phyloP scores from a whole-genome alignment of 345 rosid genomes.

The Hirschfeldia incana region DNA sequence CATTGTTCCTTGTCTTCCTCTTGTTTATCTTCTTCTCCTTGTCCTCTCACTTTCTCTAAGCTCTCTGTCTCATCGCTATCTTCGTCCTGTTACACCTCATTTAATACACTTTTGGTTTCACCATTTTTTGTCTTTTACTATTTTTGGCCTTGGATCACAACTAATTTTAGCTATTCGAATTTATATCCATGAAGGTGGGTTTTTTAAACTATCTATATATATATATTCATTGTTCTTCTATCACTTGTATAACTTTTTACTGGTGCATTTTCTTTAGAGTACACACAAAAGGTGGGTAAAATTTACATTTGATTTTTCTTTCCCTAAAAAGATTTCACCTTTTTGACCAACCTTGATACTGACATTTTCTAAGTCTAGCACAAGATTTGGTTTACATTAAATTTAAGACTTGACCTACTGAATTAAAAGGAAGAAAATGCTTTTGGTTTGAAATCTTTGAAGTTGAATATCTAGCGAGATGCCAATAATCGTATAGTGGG shows the following conservation, averaged over 20 bases:
- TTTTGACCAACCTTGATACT: slow-evolving; percentile 20
- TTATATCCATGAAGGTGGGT: slow-evolving; percentile 12
- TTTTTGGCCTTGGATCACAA: slow-evolving; percentile 10
- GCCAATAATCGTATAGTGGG: not conserved
- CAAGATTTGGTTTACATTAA: slow-evolving; percentile 15
- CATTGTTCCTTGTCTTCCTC: slow-evolving; percentile 87
- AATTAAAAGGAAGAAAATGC: slow-evolving; percentile 12
- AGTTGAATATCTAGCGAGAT: slow-evolving; percentile 17
- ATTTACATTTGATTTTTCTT: slow-evolving; percentile 22
- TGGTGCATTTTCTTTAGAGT: not conserved
- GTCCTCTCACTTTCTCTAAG: slow-evolving; percentile 44
- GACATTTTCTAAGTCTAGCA: not conserved
- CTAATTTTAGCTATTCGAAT: slow-evolving; percentile 32
- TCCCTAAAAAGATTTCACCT: slow-evolving; percentile 7
- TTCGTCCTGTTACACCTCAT: slow-evolving; percentile 51
- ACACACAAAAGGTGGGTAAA: slow-evolving; percentile 1
- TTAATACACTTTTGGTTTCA: slow-evolving; percentile 22
- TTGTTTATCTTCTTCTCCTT: slow-evolving; percentile 43
- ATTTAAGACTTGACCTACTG: slow-evolving; percentile 20
- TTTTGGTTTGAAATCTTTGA: slow-evolving; percentile 23
- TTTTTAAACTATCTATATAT: not conserved
- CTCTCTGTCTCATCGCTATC: slow-evolving; percentile 50
- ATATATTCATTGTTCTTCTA: not conserved
- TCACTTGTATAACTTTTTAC: not conserved
- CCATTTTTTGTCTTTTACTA: slow-evolving; percentile 24